phyloP scores from a whole-genome alignment of 345 rosid species.

The Physaria fendleri region DNA sequence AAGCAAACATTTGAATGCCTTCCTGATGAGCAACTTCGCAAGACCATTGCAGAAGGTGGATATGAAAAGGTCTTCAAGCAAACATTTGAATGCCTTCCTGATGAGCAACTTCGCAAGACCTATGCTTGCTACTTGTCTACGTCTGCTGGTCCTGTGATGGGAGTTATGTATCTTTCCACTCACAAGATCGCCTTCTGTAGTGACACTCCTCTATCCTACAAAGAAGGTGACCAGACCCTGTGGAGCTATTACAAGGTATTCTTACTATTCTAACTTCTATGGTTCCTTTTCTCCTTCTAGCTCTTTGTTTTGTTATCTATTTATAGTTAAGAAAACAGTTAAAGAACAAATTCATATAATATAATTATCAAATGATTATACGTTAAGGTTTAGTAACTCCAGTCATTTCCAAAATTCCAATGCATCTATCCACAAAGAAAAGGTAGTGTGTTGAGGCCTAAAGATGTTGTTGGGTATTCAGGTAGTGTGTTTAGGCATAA shows the following conservation, averaged over 20 bases:
- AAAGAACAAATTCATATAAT: background rate
- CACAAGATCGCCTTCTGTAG: constrained; percentile 81
- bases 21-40: constrained; percentile 73
- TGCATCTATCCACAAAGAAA: background rate
- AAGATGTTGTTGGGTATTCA: background rate
- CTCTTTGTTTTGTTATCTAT: background rate
- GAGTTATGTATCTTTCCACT: constrained; percentile 70
- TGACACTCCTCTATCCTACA: constrained; percentile 76
- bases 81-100: constrained; percentile 68
- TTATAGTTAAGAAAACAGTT: background rate
- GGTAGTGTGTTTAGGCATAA: background rate
- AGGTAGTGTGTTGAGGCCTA: background rate
- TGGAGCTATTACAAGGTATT: constrained; percentile 92
- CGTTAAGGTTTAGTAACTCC: background rate
- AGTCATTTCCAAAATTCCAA: background rate
- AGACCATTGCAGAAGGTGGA: constrained; percentile 93
- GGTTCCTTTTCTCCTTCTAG: background rate
- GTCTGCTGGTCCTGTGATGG: constrained; percentile 97
- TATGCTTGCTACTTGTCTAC: constrained; percentile 92
- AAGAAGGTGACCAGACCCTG: constrained; percentile 57
- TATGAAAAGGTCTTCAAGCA: constrained; percentile 79
- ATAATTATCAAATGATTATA: background rate
- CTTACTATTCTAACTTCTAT: background rate
- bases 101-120: constrained; percentile 68
- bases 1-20: constrained; percentile 63